Conservation (phyloP, 2,329 filamentous ascomycete genomes). For the Cadophora luteo-olivacea region DNA sequence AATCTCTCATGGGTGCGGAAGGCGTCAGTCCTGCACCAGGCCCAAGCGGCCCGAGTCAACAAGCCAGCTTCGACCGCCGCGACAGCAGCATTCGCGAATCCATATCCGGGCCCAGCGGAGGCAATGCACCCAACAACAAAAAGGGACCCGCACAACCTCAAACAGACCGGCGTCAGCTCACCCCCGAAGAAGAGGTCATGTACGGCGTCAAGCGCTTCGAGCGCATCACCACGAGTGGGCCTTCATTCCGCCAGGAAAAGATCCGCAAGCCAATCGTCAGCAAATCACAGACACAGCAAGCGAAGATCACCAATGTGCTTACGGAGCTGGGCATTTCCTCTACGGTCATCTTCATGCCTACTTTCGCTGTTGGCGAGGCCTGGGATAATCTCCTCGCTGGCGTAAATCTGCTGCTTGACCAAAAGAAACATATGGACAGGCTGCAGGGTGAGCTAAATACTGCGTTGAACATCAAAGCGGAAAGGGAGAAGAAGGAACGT, state of each 20-base stretch:
- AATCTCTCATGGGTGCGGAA: constrained; percentile 69
- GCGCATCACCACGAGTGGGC: constrained; percentile 76
- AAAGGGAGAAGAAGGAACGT: constrained; percentile 46
- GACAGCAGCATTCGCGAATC: constrained; percentile 45
- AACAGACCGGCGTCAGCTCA: constrained; percentile 72
- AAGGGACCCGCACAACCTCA: constrained; percentile 43
- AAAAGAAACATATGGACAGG: constrained; percentile 78
- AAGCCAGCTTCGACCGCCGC: constrained; percentile 48
- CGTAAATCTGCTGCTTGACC: constrained; percentile 73
- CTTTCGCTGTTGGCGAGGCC: constrained; percentile 70
- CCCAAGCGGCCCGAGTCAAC: constrained; percentile 43
- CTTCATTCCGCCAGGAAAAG: constrained; percentile 87
- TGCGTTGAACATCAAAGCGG: constrained; percentile 60
- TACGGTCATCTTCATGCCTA: constrained; percentile 73
- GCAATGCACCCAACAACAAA: constrained; percentile 40
- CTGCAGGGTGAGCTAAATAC: constrained; percentile 73
- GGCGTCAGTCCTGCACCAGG: constrained; percentile 53
- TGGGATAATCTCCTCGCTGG: constrained; percentile 75
- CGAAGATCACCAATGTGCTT: constrained; percentile 76
- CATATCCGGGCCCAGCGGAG: constrained; percentile 44
- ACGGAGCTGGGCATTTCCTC: constrained; percentile 74
- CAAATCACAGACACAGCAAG: constrained; percentile 77
- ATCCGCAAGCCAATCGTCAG: constrained; percentile 80
- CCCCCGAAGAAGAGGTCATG: constrained; percentile 74
- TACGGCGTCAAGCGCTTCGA: constrained; percentile 90